Evolutionary conservation across 495 filamentous ascomycete genomes (phyloP).

Genomic region (Talaromyces nanjingensis): DNA sequence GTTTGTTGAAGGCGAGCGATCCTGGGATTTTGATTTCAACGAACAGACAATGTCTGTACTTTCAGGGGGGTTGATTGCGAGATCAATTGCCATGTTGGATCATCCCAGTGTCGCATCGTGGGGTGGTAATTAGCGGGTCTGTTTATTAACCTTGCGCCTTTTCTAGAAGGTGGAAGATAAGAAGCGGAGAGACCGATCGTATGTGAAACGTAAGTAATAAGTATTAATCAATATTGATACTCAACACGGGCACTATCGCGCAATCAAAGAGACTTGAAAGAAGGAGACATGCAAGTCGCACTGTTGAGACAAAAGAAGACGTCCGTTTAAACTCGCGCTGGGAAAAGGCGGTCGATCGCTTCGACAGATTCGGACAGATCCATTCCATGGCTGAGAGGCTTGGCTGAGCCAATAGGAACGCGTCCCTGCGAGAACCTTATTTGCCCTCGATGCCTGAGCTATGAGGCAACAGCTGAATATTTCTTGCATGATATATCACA

Average conservation of each 20-base stretch:
- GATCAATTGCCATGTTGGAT: not conserved
- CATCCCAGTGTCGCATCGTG: conserved; percentile 2
- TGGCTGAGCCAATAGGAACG: not conserved
- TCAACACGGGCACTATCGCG: not conserved
- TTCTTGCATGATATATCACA: not conserved
- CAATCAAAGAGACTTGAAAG: not conserved
- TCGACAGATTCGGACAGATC: too few relatives aligned
- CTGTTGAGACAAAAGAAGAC: not conserved
- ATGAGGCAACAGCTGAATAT: not conserved
- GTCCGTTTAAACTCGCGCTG: not conserved
- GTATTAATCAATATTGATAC: not conserved
- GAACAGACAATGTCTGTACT: not conserved
- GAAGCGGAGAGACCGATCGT: not conserved
- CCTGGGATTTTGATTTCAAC: not conserved
- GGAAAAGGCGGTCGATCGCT: not conserved
- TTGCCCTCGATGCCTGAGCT: not conserved
- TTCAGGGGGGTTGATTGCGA: not conserved
- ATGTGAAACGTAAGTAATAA: not conserved
- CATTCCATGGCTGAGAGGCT: not conserved
- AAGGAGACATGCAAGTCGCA: not conserved
- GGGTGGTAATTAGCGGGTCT: conserved; percentile 4
- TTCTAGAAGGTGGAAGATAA: not conserved
- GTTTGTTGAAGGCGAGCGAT: not conserved
- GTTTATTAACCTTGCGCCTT: not conserved
- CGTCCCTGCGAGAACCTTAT: not conserved